phyloP scores from a whole-genome alignment of 176 grass and related monocot species.

The Raddia distichophylla region DNA sequence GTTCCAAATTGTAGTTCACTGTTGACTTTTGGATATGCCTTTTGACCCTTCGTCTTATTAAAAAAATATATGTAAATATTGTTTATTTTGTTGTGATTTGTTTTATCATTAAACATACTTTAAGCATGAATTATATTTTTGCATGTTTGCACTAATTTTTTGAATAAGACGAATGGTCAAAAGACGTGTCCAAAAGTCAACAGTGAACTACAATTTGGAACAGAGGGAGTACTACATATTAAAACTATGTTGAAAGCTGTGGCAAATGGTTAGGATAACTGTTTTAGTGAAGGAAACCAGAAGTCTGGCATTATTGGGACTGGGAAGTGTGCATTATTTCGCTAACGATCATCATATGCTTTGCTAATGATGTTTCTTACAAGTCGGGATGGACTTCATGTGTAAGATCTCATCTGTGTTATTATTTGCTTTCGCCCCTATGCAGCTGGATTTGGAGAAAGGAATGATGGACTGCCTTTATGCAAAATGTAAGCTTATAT shows the following conservation, averaged over 20 bases:
- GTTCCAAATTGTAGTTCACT: no score
- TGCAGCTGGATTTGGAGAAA: constrained; percentile 97
- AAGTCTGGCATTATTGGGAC: background rate
- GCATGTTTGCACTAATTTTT: no score
- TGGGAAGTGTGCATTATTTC: background rate
- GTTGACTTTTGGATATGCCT: no score
- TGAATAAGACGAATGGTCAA: no score
- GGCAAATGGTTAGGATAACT: background rate
- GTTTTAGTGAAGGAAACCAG: background rate
- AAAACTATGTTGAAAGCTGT: background rate
- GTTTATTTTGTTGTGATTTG: no score
- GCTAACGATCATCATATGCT: background rate
- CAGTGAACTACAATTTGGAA: no score
- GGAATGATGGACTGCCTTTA: constrained; percentile 99
- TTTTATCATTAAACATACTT: no score
- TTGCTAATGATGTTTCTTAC: background rate
- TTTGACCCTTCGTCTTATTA: no score
- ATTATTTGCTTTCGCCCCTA: constrained; percentile 9
- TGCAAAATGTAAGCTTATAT: constrained; percentile 80
- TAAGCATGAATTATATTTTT: no score
- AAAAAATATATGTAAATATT: no score
- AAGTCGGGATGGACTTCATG: background rate
- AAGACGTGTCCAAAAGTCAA: no score
- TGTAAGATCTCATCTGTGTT: background rate
- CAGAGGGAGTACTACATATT: background rate